Conservation (phyloP, 1,284 basidiomycete genomes). For the Schizophyllum commune region DNA sequence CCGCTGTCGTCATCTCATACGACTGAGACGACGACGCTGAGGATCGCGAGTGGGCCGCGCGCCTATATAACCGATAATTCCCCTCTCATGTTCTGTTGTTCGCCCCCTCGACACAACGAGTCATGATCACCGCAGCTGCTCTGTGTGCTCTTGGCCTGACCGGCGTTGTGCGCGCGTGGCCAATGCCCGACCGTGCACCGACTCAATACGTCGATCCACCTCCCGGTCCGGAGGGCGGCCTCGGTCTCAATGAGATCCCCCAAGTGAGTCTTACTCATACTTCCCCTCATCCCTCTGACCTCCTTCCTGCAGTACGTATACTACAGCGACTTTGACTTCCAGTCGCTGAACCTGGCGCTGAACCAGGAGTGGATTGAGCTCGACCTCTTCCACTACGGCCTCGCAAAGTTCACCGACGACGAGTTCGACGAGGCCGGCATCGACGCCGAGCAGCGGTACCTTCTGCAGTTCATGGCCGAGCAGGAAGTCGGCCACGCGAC, state of each 20-base stretch:
- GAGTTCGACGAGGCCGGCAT: conserved; percentile 55
- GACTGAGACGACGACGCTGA: not conserved
- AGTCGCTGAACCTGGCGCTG: conserved; percentile 34
- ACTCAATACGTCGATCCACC: not conserved
- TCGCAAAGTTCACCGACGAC: conserved; percentile 42
- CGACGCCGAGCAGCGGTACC: conserved; percentile 41
- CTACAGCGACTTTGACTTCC: not conserved
- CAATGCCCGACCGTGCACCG: not conserved
- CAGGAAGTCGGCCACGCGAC: conserved; percentile 51
- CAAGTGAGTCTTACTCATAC: not conserved
- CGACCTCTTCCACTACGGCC: conserved; percentile 56
- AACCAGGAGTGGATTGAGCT: conserved; percentile 60
- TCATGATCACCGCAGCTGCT: not conserved
- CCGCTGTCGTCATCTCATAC: not conserved
- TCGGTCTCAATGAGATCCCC: not conserved
- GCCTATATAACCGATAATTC: not conserved
- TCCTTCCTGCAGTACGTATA: not conserved
- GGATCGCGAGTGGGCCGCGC: not conserved
- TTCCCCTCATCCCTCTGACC: not conserved
- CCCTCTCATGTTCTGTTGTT: not conserved
- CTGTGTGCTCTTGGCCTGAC: not conserved
- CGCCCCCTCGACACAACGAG: not conserved
- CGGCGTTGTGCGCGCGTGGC: not conserved
- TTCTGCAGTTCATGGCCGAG: conserved; percentile 52
- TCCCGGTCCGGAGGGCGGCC: too few relatives aligned